Conservation (phyloP, 1,139 yeast genomes). For the Magnusiomyces suaveolens region DNA sequence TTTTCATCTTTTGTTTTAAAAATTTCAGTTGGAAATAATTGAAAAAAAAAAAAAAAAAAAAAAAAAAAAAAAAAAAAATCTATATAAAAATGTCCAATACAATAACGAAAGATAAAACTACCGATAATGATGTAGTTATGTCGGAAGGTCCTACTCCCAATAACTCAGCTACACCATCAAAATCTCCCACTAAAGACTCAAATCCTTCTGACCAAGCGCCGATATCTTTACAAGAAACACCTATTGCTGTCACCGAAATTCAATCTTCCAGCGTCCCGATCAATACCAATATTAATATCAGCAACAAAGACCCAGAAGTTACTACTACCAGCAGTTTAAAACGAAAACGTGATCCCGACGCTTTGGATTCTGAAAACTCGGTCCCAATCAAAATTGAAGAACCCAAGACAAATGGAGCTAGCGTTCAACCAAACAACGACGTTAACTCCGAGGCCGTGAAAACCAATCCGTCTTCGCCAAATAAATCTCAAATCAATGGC, state of each 20-base stretch:
- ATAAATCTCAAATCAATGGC: slow-evolving; percentile 1
- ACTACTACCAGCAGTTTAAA: not conserved
- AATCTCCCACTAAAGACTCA: not conserved
- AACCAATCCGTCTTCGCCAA: not conserved
- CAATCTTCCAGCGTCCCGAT: not conserved
- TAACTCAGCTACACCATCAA: not conserved
- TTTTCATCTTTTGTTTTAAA: no score
- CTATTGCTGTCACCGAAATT: not conserved
- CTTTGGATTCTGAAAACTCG: not conserved
- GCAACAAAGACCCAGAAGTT: not conserved
- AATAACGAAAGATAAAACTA: not conserved
- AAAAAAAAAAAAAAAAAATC: no score
- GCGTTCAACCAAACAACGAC: no score
- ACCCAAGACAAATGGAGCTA: no score
- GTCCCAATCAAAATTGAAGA: not conserved
- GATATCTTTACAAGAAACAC: no score
- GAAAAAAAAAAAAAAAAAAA: no score
- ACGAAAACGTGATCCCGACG: not conserved
- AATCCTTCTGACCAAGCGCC: no score
- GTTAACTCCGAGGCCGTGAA: no score
- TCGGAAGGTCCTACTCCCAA: not conserved
- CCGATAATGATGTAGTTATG: not conserved
- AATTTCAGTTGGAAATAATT: no score
- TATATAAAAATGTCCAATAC: not conserved
- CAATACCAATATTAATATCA: not conserved